Evolutionary conservation across 257 asterid genomes (phyloP), one percentile per base, ranked within the genome.

Genomic region (Fraxinus quadrangulata): DNA sequence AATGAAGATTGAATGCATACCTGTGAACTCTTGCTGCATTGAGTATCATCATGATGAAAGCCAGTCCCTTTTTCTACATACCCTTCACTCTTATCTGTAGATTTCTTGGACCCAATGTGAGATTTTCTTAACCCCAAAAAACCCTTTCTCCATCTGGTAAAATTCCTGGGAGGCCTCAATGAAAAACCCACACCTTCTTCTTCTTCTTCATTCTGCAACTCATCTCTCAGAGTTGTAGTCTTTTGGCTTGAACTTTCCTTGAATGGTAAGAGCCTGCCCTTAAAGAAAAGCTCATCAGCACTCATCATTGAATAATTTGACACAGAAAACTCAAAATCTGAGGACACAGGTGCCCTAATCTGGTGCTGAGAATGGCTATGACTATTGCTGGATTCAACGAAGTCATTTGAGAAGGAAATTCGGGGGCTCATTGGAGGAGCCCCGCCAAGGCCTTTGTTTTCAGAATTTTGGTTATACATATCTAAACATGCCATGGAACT

Each of bases 361-460:
- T 74, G 90, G 0, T 78, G 87, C 19, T 78, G 81, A 36, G 87
- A 73, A 39, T 74, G 75, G 12, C 74, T 37, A 77, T 76, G 77
- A 23, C 68, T 54, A 11, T 75, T 31, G 4, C 76, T 66, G 13
- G 91, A 81, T 11, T 88, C 98, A 4, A 82, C 86, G 74, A 95
- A 91, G 78, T 95, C 99, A 71, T 87, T 95, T 31, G 99, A 95
- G 87, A 95, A 95, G 67, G 99, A 95, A 66, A 95, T 95, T 31
- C 99, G 78, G 0, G 99, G 99, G 88, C 97, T 91, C 82, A 87
- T 87, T 12, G 88, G 90, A 31, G 89, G 87, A 33, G 86, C 75
- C 14, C 76, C 77, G 2, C 49, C 71, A 7, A 56, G 34, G 21
- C 61, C 33, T 9, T 84, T 80, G 82, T 76, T 90, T 16, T 90